These are phyloP conservation scores for Tylopilus felleus DNA, from an alignment of 768 basidiomycete species.

Conservation along the genomic window DNA sequence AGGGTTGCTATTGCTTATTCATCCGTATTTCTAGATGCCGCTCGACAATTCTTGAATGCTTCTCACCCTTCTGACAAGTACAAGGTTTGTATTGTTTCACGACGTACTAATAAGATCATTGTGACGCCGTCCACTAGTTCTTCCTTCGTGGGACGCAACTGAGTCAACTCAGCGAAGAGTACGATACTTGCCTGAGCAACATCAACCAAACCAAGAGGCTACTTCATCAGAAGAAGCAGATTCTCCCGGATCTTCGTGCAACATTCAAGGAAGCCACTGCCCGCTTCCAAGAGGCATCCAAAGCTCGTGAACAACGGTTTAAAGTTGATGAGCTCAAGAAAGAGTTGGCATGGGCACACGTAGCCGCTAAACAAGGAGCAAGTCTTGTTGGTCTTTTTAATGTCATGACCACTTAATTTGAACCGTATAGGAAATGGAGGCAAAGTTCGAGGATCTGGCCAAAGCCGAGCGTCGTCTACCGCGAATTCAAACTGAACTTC, in stretches of 20 bases:
- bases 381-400: conserved; percentile 17
- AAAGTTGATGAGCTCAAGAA: conserved; percentile 69
- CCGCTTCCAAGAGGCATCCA: conserved; percentile 69
- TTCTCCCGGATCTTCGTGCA: conserved; percentile 70
- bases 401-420: not conserved
- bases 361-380: conserved; percentile 65
- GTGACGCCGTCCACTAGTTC: conserved; percentile 50
- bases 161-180: conserved; percentile 82
- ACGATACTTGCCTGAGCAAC: conserved; percentile 71
- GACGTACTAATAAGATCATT: not conserved
- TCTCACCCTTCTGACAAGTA: conserved; percentile 85
- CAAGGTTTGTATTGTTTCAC: conserved; percentile 48
- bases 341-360: conserved; percentile 87
- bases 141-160: conserved; percentile 94
- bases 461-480: conserved; percentile 36
- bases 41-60: conserved; percentile 75
- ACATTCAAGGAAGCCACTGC: conserved; percentile 53
- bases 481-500: conserved; percentile 40
- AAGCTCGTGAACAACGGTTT: conserved; percentile 66
- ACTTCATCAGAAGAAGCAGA: conserved; percentile 68
- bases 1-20: not conserved
- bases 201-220: conserved; percentile 65
- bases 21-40: conserved; percentile 27
- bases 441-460: conserved; percentile 40
- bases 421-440: conserved; percentile 39